Percentiles rank a stretch among this genome's conserved stretches.
phyloP scores from a whole-genome alignment of 176 grass and related monocot genomes.

The Oryza rufipogon region DNA sequence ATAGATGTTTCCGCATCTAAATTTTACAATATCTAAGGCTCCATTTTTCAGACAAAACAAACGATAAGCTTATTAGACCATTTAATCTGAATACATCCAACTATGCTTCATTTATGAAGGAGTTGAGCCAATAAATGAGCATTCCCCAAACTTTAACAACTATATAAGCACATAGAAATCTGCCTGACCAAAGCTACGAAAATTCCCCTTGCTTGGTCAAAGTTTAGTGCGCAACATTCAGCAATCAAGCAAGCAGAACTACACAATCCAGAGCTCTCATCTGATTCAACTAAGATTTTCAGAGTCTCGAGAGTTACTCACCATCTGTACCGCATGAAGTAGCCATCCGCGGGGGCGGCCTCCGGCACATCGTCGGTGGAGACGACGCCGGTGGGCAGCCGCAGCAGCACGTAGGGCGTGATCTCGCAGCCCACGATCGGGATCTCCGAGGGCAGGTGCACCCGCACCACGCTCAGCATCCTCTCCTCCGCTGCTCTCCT shows the following conservation, averaged over 20 bases:
- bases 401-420: slow-evolving; percentile 91
- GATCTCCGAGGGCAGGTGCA: slow-evolving; percentile 99
- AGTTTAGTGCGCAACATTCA: background rate
- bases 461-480: slow-evolving; percentile 90
- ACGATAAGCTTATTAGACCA: background rate
- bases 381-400: slow-evolving; percentile 54
- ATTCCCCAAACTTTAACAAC: slow-evolving; percentile 7
- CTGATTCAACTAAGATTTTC: background rate
- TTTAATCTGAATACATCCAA: background rate
- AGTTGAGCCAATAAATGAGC: background rate
- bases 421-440: slow-evolving; percentile 99
- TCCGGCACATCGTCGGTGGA: slow-evolving; percentile 74
- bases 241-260: slow-evolving; percentile 17
- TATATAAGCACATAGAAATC: slow-evolving; percentile 8
- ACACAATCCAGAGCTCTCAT: background rate
- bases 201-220: slow-evolving; percentile 17
- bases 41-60: background rate
- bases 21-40: slow-evolving; percentile 20
- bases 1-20: background rate
- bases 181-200: too few species aligned
- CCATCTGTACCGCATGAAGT: slow-evolving; percentile 95
- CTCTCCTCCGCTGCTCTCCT: slow-evolving; percentile 45
- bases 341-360: slow-evolving; percentile 51
- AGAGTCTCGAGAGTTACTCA: slow-evolving; percentile 42
- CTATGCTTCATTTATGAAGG: background rate